phyloP scores from a whole-genome alignment of 306 rosid species.

The Vicia sativa region DNA sequence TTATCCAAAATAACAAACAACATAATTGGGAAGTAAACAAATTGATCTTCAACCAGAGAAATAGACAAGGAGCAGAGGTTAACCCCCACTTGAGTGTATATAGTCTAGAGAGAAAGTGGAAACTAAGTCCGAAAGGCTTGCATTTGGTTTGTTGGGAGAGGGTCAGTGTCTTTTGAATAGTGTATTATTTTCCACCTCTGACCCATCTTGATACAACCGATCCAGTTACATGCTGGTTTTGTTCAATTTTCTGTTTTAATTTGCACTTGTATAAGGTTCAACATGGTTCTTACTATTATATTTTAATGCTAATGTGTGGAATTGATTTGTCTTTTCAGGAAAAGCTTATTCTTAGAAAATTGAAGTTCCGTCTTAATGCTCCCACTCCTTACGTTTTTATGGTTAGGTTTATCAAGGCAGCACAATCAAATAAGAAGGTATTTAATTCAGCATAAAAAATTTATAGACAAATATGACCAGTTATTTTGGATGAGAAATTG shows the following conservation, averaged over 20 bases:
- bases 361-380: conserved; percentile 77
- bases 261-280: conserved; percentile 9
- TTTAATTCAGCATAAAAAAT: conserved; percentile 3
- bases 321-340: conserved; percentile 60
- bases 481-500: conserved; percentile 31
- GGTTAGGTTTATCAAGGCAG: conserved; percentile 94
- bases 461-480: neutral
- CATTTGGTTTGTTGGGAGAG: neutral
- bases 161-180: neutral
- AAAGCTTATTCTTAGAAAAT: conserved; percentile 65
- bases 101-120: neutral
- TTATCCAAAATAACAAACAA: too few relatives aligned
- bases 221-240: neutral
- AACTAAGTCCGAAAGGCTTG: neutral
- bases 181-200: too few relatives aligned
- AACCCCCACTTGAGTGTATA: neutral
- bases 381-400: conserved; percentile 91
- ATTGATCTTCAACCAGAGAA: neutral
- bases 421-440: conserved; percentile 76
- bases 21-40: too few relatives aligned
- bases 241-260: conserved; percentile 11
- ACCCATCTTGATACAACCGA: neutral
- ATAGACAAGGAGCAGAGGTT: neutral
- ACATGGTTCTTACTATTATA: conserved; percentile 22
- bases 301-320: conserved; percentile 8